Conservation (phyloP, 768 basidiomycete genomes). For the Podaxis rugospora region DNA sequence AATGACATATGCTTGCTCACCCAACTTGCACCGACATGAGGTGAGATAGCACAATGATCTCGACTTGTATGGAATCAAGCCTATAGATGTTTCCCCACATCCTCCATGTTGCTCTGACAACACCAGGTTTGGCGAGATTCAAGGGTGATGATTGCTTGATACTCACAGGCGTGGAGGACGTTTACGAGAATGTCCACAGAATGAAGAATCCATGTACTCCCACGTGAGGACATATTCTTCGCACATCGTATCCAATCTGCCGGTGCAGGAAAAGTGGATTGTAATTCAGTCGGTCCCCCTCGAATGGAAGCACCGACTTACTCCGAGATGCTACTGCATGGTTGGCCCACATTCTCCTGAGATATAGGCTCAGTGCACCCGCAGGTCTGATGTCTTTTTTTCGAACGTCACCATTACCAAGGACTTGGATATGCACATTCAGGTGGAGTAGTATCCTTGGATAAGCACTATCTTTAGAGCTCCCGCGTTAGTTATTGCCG, state of each 20-base stretch:
- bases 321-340: neutral
- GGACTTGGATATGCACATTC: neutral
- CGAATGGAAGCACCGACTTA: neutral
- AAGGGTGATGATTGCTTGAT: neutral
- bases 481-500: neutral
- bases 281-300: too few relatives aligned
- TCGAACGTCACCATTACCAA: neutral
- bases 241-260: neutral
- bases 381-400: neutral
- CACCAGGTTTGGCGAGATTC: constrained; percentile 2
- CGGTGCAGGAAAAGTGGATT: neutral
- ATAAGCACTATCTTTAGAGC: neutral
- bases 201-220: neutral
- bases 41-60: neutral
- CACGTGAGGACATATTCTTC: neutral
- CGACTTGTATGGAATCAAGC: neutral
- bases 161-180: neutral
- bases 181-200: neutral
- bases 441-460: neutral
- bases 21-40: neutral
- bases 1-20: neutral
- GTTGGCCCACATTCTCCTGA: neutral
- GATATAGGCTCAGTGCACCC: too few relatives aligned
- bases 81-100: neutral
- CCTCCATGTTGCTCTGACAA: constrained; percentile 6